Evolutionary conservation across 169 alveolate species (phyloP).

Genomic region (Babesia gibsoni): DNA sequence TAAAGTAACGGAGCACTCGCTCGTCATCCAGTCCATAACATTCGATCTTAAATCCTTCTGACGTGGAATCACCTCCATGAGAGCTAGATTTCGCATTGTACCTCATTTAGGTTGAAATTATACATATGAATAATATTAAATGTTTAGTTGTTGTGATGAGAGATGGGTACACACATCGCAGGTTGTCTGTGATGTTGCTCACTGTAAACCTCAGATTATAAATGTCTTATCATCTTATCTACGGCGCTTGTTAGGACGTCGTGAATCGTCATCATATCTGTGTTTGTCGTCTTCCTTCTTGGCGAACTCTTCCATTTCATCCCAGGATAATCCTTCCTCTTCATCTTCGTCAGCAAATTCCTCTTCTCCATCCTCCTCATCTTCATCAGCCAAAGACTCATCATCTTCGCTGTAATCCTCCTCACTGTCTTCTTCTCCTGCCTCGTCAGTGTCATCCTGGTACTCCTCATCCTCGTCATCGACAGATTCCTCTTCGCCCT

Average conservation of each 20-base stretch:
- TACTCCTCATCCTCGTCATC: conserved; percentile 83
- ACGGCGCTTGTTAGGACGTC: conserved; percentile 28
- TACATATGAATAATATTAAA: background rate
- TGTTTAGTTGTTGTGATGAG: background rate
- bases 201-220: background rate
- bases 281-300: conserved; percentile 56
- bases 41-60: conserved; percentile 44
- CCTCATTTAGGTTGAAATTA: background rate
- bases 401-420: conserved; percentile 73
- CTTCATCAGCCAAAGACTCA: conserved; percentile 73
- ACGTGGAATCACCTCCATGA: background rate
- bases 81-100: background rate
- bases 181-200: conserved; percentile 4
- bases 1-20: conserved; percentile 68
- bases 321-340: conserved; percentile 86
- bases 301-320: conserved; percentile 79
- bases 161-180: background rate
- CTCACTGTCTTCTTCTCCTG: conserved; percentile 70
- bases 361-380: conserved; percentile 81
- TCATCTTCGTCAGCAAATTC: conserved; percentile 83
- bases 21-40: conserved; percentile 71
- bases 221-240: background rate
- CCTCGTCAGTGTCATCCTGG: conserved; percentile 68
- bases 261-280: conserved; percentile 39
- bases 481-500: conserved; percentile 79